A percentile compares a stretch with the other conserved stretches of the same genome.
phyloP scores from a whole-genome alignment of 768 basidiomycete genomes.

The Pleurotus tuoliensis region DNA sequence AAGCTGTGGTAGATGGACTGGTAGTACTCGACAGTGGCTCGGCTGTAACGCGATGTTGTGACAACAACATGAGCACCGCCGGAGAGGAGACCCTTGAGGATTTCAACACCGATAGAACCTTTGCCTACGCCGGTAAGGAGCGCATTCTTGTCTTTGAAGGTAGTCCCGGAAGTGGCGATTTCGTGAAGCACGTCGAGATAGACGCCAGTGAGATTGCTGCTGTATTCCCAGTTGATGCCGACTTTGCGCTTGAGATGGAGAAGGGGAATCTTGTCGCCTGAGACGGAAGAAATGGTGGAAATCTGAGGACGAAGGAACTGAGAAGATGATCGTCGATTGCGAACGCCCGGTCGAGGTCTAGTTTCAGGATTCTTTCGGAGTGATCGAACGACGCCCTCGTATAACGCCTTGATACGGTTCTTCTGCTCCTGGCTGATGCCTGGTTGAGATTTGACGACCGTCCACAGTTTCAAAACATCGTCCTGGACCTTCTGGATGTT shows the following conservation, averaged over 20 bases:
- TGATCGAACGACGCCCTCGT: slow-evolving; percentile 94
- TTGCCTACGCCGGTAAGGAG: slow-evolving; percentile 97
- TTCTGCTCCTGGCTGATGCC: slow-evolving; percentile 97
- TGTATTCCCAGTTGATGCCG: slow-evolving; percentile 94
- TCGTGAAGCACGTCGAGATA: slow-evolving; percentile 97
- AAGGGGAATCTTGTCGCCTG: slow-evolving; percentile 87
- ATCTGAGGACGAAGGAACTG: slow-evolving; percentile 95
- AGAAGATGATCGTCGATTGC: slow-evolving; percentile 88
- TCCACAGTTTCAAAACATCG: slow-evolving; percentile 95
- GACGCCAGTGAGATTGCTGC: slow-evolving; percentile 90
- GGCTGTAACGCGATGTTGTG: slow-evolving; percentile 96
- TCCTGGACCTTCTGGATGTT: slow-evolving; percentile 99
- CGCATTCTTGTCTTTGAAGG: slow-evolving; percentile 99
- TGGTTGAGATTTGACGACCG: slow-evolving; percentile 93
- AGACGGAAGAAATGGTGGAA: slow-evolving; percentile 66
- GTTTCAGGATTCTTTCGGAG: slow-evolving; percentile 77
- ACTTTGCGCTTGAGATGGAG: slow-evolving; percentile 97
- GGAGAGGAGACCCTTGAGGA: slow-evolving; percentile 92
- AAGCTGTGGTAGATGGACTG: slow-evolving; percentile 96
- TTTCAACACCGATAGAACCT: slow-evolving; percentile 96
- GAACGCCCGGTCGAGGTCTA: slow-evolving; percentile 46
- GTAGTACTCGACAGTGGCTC: slow-evolving; percentile 95
- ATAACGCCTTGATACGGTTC: slow-evolving; percentile 89
- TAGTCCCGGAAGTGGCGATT: slow-evolving; percentile 97
- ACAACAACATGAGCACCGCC: slow-evolving; percentile 96